These are phyloP conservation scores for Sphaerulina populicola DNA, from an alignment of 2,329 filamentous ascomycete genomes.

Conservation along the genomic window DNA sequence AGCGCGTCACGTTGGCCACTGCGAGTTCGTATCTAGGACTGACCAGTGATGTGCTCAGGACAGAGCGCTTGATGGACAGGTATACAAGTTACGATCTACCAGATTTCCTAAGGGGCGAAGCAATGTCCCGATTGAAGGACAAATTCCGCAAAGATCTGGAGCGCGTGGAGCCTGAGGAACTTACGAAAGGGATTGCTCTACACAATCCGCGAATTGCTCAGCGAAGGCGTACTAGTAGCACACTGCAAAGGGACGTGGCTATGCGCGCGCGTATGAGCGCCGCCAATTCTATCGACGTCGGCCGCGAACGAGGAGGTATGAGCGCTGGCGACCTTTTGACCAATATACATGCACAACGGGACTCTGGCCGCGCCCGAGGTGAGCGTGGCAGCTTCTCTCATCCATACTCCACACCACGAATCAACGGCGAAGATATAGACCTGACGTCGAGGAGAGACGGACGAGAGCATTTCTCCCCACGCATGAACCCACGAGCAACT, in stretches of 20 bases:
- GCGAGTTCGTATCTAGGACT: slow-evolving; percentile 90
- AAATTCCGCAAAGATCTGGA: slow-evolving; percentile 77
- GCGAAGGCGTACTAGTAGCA: slow-evolving; percentile 59
- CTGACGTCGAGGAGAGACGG: slow-evolving; percentile 37
- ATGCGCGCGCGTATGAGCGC: slow-evolving; percentile 51
- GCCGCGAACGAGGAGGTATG: slow-evolving; percentile 36
- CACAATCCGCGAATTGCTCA: slow-evolving; percentile 67
- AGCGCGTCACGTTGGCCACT: slow-evolving; percentile 87
- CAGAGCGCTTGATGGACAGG: slow-evolving; percentile 86
- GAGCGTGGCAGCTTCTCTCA: slow-evolving; percentile 42
- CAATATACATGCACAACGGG: slow-evolving; percentile 63
- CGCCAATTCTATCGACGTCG: slow-evolving; percentile 18
- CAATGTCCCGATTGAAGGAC: slow-evolving; percentile 76
- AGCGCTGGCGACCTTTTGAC: slow-evolving; percentile 62
- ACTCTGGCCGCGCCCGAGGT: slow-evolving; percentile 43
- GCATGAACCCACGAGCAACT: slow-evolving; percentile 31
- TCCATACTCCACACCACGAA: slow-evolving; percentile 37
- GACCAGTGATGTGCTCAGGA: slow-evolving; percentile 82
- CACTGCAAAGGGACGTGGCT: slow-evolving; percentile 69
- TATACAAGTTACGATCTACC: slow-evolving; percentile 88
- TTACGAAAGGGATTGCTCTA: slow-evolving; percentile 84
- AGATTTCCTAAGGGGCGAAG: slow-evolving; percentile 76
- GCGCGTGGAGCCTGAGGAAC: slow-evolving; percentile 69
- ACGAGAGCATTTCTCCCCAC: slow-evolving; percentile 36
- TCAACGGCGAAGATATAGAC: slow-evolving; percentile 31